Evolutionary conservation across 2,329 filamentous ascomycete species (phyloP), one percentile per base, ranked within the genome.

Genomic region (Triangularia setosa): DNA sequence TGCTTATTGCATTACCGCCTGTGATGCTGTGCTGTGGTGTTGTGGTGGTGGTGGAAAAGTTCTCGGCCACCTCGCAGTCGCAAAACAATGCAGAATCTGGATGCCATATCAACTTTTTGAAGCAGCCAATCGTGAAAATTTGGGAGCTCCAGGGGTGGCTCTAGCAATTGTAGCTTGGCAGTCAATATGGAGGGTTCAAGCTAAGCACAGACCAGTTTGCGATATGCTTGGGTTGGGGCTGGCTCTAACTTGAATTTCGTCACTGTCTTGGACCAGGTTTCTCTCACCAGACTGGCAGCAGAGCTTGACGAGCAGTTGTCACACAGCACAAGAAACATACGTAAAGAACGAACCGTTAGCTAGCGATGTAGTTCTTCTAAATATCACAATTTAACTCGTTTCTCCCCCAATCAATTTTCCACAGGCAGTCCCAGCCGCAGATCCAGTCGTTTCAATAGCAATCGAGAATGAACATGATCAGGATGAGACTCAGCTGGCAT

Each of bases 71-170:
- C 2, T 40, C 33, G 16, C 33, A 40, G 33, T 40, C 33, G 33
- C 33, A 40, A 53, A 53, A 53, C 18, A 53, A 24, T 53, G 2
- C 21, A 24, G 24, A 53, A 23, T 4, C 3, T 25, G 48, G 48
- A 25, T 23, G 24, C 21, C 12, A 53, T 53, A 12, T 14, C 48
- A 18, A 53, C 12, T 25, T 60, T 35, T 44, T 24, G 35, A 33
- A 58, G 30, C 58, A 56, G 55, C 58, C 59, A 66, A 62, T 60
- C 30, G 62, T 56, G 25, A 61, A 62, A 61, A 63, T 35, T 63
- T 67, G 18, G 33, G 24, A 61, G 58, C 27, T 58, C 53, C 58
- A 21, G 28, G 16, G 18, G 27, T 54, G 18, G 27, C 8, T 27
- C 11, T 56, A 28, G 18, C 44, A 33, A 12, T 12, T 14, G 12